Evolutionary conservation across 495 filamentous ascomycete genomes (phyloP).

Genomic region (Evansstolkia leycettana): DNA sequence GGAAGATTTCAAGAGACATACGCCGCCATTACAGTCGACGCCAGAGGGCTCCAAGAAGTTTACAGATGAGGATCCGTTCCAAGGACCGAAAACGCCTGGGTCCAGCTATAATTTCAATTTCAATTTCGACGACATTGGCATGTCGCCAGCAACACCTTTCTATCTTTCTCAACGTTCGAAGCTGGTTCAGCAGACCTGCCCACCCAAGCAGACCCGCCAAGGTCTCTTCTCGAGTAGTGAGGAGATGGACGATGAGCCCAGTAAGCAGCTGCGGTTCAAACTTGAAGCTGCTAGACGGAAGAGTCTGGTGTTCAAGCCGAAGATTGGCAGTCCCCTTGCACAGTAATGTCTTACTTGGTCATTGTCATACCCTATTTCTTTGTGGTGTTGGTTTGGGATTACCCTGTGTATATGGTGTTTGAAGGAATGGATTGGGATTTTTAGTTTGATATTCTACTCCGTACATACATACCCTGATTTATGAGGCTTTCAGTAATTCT

Average conservation of each 20-base stretch:
- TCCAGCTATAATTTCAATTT: conserved; percentile 19
- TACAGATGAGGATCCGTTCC: not conserved
- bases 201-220: conserved; percentile 47
- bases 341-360: conserved; percentile 2
- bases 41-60: not conserved
- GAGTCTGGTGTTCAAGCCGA: conserved; percentile 72
- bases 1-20: conserved; percentile 21
- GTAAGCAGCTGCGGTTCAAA: conserved; percentile 45
- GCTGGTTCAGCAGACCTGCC: conserved; percentile 60
- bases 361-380: too few species aligned
- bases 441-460: too few species aligned
- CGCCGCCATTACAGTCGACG: conserved; percentile 13
- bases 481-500: too few species aligned
- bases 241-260: conserved; percentile 13
- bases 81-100: conserved; percentile 12
- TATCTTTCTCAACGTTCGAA: conserved; percentile 40
- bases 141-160: conserved; percentile 43
- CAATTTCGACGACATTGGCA: conserved; percentile 29
- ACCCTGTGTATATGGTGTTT: too few species aligned
- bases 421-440: too few species aligned
- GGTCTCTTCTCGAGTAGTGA: conserved; percentile 26
- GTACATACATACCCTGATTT: too few species aligned
- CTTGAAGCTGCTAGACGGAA: conserved; percentile 66
- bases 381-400: too few species aligned
- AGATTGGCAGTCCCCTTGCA: conserved; percentile 59